Base-by-base conservation (phyloP, 2,329 filamentous ascomycete species). In the Aspergillus sp. region DNA sequence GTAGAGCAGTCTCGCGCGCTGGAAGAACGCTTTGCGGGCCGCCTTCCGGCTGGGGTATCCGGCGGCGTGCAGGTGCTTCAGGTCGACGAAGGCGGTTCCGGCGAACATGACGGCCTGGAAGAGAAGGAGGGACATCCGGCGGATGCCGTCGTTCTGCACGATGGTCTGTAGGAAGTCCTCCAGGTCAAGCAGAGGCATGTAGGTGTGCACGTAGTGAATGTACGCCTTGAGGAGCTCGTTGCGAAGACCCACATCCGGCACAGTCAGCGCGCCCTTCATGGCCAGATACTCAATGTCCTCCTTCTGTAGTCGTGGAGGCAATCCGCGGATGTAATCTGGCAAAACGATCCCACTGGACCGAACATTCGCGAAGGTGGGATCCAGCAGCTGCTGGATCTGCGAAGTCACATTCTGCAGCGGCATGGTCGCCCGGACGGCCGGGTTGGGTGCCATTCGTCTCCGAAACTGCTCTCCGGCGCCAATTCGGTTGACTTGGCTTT, bases 41-140 rank as follows among this genome's bases (percentile, higher is more conserved):
- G 85, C 85, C 73, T 94, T 93, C 44, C 92, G 81, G 19, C 82
- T 88, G 6, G 81, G 72, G 66, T 90, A 96, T 2, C 93, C 93
- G 19, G 88, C 90, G 46, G 87, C 83, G 32, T 83, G 84, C 44
- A 97, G 78, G 65, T 86, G 80, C 52, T 87, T 83, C 75, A 91
- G 87, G 62, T 94, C 90, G 52, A 96, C 87, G 68, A 94, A 96
- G 0, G 92, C 91, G 2, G 89, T 89, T 1, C 89, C 91, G 1
- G 91, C 88, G 69, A 97, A 97, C 90, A 97, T 96, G 64, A 96
- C 88, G 10, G 92, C 89, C 68, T 97, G 93, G 71, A 96, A 97
- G 2, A 97, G 77, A 53, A 97, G 83, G 62, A 97, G 76, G 74
- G 92, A 96, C 64, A 91, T 81, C 66, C 85, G 86, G 60, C 83